A percentile compares a stretch with the other conserved stretches of the same genome.
Conservation (phyloP, 2,329 filamentous ascomycete species). For the Neobulgaria alba region DNA sequence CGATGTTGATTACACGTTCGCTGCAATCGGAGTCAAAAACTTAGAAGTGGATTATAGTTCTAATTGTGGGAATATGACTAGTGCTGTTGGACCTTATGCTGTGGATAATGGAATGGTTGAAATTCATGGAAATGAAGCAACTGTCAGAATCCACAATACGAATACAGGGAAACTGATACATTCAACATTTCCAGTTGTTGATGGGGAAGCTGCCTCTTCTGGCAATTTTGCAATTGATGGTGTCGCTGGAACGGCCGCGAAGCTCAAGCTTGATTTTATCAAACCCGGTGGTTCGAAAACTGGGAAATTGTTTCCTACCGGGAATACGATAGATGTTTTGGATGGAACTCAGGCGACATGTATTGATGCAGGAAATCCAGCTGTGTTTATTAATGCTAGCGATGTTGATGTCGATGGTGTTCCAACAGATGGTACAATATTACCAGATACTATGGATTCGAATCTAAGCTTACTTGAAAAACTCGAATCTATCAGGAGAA, state of each 20-base stretch:
- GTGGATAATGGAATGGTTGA: constrained; percentile 44
- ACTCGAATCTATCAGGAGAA: constrained; percentile 47
- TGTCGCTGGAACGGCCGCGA: constrained; percentile 48
- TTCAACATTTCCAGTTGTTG: constrained; percentile 44
- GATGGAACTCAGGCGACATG: constrained; percentile 44
- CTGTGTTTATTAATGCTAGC: constrained; percentile 49
- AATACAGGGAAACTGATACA: constrained; percentile 60
- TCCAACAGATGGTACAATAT: constrained; percentile 42
- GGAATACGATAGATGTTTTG: constrained; percentile 43
- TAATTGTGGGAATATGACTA: constrained; percentile 70
- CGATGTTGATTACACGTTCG: constrained; percentile 65
- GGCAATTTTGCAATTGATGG: constrained; percentile 57
- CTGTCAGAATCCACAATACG: constrained; percentile 58
- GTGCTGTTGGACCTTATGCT: constrained; percentile 57
- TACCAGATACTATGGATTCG: constrained; percentile 45
- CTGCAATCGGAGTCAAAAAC: constrained; percentile 56
- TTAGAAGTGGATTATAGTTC: constrained; percentile 54
- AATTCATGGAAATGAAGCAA: constrained; percentile 19
- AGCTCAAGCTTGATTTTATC: constrained; percentile 52
- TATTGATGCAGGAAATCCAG: constrained; percentile 56
- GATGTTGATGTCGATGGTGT: constrained; percentile 43
- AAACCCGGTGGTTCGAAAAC: constrained; percentile 54
- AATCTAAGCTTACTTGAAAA: constrained; percentile 35
- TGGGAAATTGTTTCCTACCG: constrained; percentile 51
- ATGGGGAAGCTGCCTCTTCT: constrained; percentile 36